phyloP scores from a whole-genome alignment of 306 rosid genomes.

The Coriaria nepalensis region DNA sequence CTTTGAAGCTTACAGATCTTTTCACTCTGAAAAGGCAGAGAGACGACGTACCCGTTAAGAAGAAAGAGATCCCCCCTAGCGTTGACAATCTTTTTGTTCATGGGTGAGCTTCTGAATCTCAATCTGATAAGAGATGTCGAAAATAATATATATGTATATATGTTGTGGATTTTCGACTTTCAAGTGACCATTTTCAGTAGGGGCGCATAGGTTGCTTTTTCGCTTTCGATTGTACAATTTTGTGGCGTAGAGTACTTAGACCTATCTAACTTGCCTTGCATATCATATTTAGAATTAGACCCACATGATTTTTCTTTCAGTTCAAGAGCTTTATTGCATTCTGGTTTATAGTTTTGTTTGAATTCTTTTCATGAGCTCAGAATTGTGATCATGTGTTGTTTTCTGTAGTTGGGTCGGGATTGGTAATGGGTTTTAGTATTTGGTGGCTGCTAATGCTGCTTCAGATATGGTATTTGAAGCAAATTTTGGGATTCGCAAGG shows the following conservation, averaged over 20 bases:
- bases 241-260: constrained; percentile 25
- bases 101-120: constrained; percentile 42
- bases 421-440: constrained; percentile 8
- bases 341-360: constrained; percentile 8
- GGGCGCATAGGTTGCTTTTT: constrained; percentile 29
- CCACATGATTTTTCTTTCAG: constrained; percentile 46
- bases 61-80: no score
- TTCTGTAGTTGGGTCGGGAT: constrained; percentile 11
- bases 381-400: not conserved
- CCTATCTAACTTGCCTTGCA: constrained; percentile 30
- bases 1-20: no score
- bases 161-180: constrained; percentile 15
- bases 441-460: constrained; percentile 16
- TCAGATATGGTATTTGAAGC: constrained; percentile 24
- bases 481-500: constrained; percentile 9
- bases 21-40: no score
- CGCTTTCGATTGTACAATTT: constrained; percentile 30
- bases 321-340: constrained; percentile 46
- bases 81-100: constrained; percentile 1
- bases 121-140: constrained; percentile 6
- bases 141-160: constrained; percentile 12
- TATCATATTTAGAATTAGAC: constrained; percentile 4
- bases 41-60: no score
- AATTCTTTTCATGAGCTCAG: not conserved
- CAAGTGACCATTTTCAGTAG: constrained; percentile 14